Evolutionary conservation across 179 eudicot genomes (phyloP).

Genomic region (Monotropa hypopitys): DNA sequence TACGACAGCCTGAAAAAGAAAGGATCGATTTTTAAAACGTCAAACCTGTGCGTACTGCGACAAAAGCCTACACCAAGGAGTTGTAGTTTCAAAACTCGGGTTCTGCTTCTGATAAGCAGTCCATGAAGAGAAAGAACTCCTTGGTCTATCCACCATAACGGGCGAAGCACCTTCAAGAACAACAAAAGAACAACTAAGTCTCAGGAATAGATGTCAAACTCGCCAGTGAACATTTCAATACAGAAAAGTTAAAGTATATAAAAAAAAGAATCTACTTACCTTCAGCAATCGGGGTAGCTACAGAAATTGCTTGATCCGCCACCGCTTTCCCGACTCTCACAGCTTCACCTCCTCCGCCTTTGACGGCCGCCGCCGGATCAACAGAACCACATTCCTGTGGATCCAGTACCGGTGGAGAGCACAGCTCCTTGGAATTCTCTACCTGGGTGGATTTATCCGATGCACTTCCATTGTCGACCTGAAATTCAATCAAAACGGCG

Average conservation of each 20-base stretch:
- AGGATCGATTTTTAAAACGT: not conserved
- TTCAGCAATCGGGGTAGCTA: slow-evolving; percentile 27
- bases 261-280: slow-evolving; percentile 21
- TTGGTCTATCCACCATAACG: slow-evolving; percentile 26
- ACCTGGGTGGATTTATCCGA: slow-evolving; percentile 32
- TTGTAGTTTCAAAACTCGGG: slow-evolving; percentile 25
- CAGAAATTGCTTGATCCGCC: slow-evolving; percentile 15
- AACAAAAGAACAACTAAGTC: not conserved
- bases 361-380: slow-evolving; percentile 13
- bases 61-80: slow-evolving; percentile 80
- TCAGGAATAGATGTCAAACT: not conserved
- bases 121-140: slow-evolving; percentile 38
- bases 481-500: not conserved
- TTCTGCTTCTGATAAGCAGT: slow-evolving; percentile 27
- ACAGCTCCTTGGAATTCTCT: slow-evolving; percentile 43
- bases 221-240: not conserved
- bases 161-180: slow-evolving; percentile 27
- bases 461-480: slow-evolving; percentile 36
- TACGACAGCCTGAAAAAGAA: not conserved
- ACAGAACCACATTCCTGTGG: slow-evolving; percentile 32
- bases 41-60: slow-evolving; percentile 56
- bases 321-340: slow-evolving; percentile 20
- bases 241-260: not conserved
- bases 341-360: slow-evolving; percentile 16
- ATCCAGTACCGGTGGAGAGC: slow-evolving; percentile 29